phyloP scores from a whole-genome alignment of 208 protist species.

The Leptomonas pyrrhocoris region DNA sequence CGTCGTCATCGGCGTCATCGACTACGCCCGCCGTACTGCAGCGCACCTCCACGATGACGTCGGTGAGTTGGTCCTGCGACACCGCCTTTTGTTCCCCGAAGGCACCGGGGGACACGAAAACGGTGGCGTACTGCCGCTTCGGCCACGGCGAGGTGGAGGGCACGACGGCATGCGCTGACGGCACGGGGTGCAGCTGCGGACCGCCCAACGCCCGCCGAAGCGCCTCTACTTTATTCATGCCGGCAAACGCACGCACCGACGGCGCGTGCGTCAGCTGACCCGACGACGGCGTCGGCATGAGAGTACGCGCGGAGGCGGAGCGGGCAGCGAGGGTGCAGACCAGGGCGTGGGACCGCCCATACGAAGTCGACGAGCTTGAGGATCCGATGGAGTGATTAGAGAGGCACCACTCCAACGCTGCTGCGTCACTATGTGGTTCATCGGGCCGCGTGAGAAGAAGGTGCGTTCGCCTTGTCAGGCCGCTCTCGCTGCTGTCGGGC shows the following conservation, averaged over 20 bases:
- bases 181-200: constrained; percentile 9
- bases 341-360: not conserved
- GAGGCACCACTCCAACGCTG: not conserved
- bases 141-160: not conserved
- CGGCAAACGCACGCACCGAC: constrained; percentile 21
- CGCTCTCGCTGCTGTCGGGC: not conserved
- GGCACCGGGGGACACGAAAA: not conserved
- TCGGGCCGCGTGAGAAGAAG: not conserved
- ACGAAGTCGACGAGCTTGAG: not conserved
- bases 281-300: not conserved
- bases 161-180: not conserved
- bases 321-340: not conserved
- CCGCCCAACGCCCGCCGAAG: constrained; percentile 16
- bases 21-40: too few relatives aligned
- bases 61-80: too few relatives aligned
- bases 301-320: not conserved
- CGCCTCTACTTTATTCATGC: constrained; percentile 9
- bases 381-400: not conserved
- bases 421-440: not conserved
- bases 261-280: not conserved
- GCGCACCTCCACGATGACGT: too few relatives aligned
- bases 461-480: not conserved
- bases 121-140: not conserved
- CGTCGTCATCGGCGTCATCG: not conserved
- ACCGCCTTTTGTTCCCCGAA: not conserved